Percentiles rank a stretch among this genome's conserved stretches.
phyloP scores from a whole-genome alignment of 2,329 filamentous ascomycete genomes.

The Fusarium sp. region DNA sequence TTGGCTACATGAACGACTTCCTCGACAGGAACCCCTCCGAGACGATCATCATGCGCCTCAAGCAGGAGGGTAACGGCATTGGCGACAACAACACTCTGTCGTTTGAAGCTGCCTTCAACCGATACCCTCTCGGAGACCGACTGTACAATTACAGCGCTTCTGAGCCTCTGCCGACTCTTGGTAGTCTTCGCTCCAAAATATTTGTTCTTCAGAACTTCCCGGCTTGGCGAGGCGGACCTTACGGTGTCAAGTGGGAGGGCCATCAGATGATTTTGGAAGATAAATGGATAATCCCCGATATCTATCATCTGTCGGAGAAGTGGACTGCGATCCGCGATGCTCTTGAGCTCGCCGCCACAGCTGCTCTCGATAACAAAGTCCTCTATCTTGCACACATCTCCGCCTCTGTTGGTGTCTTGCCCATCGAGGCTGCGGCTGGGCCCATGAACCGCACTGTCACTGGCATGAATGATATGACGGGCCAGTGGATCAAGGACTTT shows the following conservation, averaged over 20 bases:
- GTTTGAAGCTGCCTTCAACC: slow-evolving; percentile 62
- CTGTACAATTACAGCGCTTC: slow-evolving; percentile 52
- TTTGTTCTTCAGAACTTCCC: slow-evolving; percentile 63
- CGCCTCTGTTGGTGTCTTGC: slow-evolving; percentile 61
- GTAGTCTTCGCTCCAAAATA: slow-evolving; percentile 59
- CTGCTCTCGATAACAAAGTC: slow-evolving; percentile 50
- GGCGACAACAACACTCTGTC: slow-evolving; percentile 51
- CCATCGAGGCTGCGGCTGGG: slow-evolving; percentile 64
- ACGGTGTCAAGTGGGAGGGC: slow-evolving; percentile 61
- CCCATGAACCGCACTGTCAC: slow-evolving; percentile 55
- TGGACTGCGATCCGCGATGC: slow-evolving; percentile 59
- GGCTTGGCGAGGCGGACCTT: slow-evolving; percentile 46
- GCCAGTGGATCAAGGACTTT: slow-evolving; percentile 56
- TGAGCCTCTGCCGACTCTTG: slow-evolving; percentile 58
- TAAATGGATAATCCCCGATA: slow-evolving; percentile 59
- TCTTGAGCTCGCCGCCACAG: slow-evolving; percentile 54
- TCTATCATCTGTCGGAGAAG: slow-evolving; percentile 60
- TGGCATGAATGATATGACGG: slow-evolving; percentile 65
- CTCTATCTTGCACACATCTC: slow-evolving; percentile 62
- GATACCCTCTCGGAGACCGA: slow-evolving; percentile 55
- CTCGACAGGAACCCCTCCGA: slow-evolving; percentile 60
- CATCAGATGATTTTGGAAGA: slow-evolving; percentile 61
- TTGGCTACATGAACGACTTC: slow-evolving; percentile 60
- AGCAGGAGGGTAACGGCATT: slow-evolving; percentile 59
- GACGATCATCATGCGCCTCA: slow-evolving; percentile 63